Conservation (phyloP, 1,284 basidiomycete species). For the Pseudozyma sp. region DNA sequence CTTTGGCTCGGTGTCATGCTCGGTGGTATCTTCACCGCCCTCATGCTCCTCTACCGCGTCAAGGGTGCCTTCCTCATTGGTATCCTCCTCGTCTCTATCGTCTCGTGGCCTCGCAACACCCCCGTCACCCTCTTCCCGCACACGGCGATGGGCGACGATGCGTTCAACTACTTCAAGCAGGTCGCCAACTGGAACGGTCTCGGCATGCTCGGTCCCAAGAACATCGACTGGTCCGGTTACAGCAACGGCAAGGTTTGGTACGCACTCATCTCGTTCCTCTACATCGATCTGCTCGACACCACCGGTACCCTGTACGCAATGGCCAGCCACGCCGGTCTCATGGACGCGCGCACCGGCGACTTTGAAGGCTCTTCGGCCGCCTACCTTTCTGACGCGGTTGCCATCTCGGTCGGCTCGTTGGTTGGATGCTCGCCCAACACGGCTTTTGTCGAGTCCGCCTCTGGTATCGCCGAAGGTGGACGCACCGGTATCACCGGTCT, state of each 20-base stretch:
- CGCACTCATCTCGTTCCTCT: constrained; percentile 83
- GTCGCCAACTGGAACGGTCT: constrained; percentile 77
- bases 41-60: constrained; percentile 84
- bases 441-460: constrained; percentile 83
- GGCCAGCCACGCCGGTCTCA: constrained; percentile 90
- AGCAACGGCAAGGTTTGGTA: constrained; percentile 84
- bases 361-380: constrained; percentile 87
- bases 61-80: constrained; percentile 82
- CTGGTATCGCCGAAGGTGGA: constrained; percentile 78
- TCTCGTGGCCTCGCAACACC: constrained; percentile 86
- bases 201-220: constrained; percentile 71
- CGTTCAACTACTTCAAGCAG: constrained; percentile 87
- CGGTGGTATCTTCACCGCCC: constrained; percentile 76
- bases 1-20: constrained; percentile 90
- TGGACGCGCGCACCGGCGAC: constrained; percentile 84
- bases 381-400: constrained; percentile 77
- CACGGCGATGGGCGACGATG: constrained; percentile 76
- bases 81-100: constrained; percentile 85
- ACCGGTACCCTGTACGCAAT: constrained; percentile 87
- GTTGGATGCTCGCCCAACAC: constrained; percentile 89
- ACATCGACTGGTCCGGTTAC: constrained; percentile 72
- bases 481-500: constrained; percentile 87
- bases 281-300: constrained; percentile 75
- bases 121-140: constrained; percentile 86
- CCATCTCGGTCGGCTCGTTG: constrained; percentile 82